phyloP scores from a whole-genome alignment of 495 filamentous ascomycete genomes.

The Trichocladium uniseriatum region DNA sequence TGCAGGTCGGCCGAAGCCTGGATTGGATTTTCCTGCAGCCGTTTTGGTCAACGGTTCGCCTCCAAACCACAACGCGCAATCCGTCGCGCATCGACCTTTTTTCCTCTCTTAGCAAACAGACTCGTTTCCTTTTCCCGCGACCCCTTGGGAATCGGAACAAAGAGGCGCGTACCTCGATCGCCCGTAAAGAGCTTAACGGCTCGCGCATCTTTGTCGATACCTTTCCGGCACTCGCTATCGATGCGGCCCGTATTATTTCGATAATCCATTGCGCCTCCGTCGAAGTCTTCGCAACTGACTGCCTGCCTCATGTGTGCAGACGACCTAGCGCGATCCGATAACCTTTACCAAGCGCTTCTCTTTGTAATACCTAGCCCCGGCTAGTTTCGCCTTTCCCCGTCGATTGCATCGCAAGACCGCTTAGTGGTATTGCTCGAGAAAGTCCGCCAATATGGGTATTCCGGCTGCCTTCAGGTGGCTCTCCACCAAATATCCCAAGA shows the following conservation, averaged over 20 bases:
- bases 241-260: not conserved
- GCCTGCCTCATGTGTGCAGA: not conserved
- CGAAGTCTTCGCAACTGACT: not conserved
- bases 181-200: not conserved
- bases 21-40: too few species aligned
- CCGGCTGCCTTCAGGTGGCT: constrained; percentile 91
- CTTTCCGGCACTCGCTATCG: not conserved
- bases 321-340: not conserved
- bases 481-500: constrained; percentile 92
- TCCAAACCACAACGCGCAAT: not conserved
- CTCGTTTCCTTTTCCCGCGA: not conserved
- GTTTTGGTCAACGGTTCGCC: too few species aligned
- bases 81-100: not conserved
- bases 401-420: not conserved
- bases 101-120: not conserved
- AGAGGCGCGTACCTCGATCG: not conserved
- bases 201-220: not conserved
- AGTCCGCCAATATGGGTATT: constrained; percentile 67
- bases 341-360: not conserved
- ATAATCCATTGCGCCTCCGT: not conserved
- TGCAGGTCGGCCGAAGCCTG: too few species aligned
- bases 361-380: not conserved
- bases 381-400: not conserved
- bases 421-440: not conserved
- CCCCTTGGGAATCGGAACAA: not conserved